These are phyloP conservation scores for Scenedesmus sp. DNA, from an alignment of 163 green algal species.

Conservation along the genomic window DNA sequence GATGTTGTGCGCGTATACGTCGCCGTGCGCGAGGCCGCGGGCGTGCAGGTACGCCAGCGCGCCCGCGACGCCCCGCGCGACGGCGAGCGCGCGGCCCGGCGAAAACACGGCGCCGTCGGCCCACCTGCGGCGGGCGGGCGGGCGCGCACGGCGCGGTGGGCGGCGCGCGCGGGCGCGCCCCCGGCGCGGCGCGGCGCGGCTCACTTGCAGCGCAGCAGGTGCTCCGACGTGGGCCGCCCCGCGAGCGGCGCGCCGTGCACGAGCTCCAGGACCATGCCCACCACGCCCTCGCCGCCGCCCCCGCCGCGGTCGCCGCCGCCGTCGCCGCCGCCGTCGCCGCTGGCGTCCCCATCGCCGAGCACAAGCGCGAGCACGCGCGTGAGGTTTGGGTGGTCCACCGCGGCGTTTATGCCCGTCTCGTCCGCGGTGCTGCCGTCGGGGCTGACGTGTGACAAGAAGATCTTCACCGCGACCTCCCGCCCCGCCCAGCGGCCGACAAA, in stretches of 20 bases:
- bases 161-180: too few relatives aligned
- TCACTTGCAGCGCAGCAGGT: slow-evolving; percentile 73
- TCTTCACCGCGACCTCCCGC: slow-evolving; percentile 58
- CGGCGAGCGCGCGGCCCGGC: slow-evolving; percentile 30
- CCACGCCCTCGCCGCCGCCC: not conserved
- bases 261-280: slow-evolving; percentile 52
- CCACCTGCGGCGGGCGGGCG: slow-evolving; percentile 48
- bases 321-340: too few relatives aligned
- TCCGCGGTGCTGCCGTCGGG: slow-evolving; percentile 65
- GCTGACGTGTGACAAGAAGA: slow-evolving; percentile 57
- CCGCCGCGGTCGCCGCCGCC: not conserved
- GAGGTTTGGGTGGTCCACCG: slow-evolving; percentile 64
- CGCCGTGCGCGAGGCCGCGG: slow-evolving; percentile 63
- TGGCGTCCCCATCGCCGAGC: too few relatives aligned
- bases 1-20: slow-evolving; percentile 82
- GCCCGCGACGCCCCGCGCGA: slow-evolving; percentile 50
- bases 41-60: slow-evolving; percentile 67
- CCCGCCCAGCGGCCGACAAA: slow-evolving; percentile 40
- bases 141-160: too few relatives aligned
- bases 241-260: slow-evolving; percentile 59
- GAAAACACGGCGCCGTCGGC: slow-evolving; percentile 39
- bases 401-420: slow-evolving; percentile 63
- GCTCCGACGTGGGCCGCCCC: slow-evolving; percentile 63
- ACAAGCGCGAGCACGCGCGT: slow-evolving; percentile 53
- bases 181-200: too few relatives aligned